phyloP scores from a whole-genome alignment of 2,329 filamentous ascomycete species.

The Plenodomus tracheiphilus region DNA sequence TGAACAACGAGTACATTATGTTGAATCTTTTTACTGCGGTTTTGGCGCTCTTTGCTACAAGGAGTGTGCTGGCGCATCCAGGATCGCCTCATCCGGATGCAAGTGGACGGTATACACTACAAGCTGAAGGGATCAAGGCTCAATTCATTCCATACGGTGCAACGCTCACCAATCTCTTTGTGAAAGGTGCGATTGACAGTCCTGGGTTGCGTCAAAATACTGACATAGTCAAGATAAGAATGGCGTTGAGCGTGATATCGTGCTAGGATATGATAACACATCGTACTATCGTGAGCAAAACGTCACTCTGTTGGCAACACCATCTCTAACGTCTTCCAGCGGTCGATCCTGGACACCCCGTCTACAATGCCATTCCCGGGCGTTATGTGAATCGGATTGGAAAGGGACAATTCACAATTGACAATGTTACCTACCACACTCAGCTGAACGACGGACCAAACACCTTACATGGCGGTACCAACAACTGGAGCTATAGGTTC shows the following conservation, averaged over 20 bases:
- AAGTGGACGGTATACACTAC: constrained; percentile 33
- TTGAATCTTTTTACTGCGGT: constrained; percentile 28
- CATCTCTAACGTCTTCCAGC: constrained; percentile 22
- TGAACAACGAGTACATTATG: not conserved
- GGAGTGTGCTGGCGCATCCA: constrained; percentile 10
- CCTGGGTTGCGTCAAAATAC: not conserved
- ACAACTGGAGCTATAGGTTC: constrained; percentile 37
- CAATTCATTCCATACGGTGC: constrained; percentile 43
- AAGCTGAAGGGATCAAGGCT: constrained; percentile 36
- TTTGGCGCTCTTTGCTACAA: constrained; percentile 21
- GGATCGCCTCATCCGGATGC: constrained; percentile 25
- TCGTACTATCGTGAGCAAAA: constrained; percentile 38
- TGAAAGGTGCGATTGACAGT: constrained; percentile 23
- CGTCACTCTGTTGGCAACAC: not conserved
- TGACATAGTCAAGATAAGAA: constrained; percentile 30
- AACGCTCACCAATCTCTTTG: constrained; percentile 40
- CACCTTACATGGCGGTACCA: constrained; percentile 39
- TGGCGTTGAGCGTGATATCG: constrained; percentile 35
- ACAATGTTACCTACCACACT: constrained; percentile 32
- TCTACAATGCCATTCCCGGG: constrained; percentile 41
- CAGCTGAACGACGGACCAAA: constrained; percentile 39
- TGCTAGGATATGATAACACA: constrained; percentile 40
- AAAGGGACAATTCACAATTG: constrained; percentile 34
- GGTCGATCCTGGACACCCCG: constrained; percentile 39
- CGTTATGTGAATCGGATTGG: constrained; percentile 42